Conservation (phyloP, 352 stramenopile genomes). For the Phytopythium delawarense region DNA sequence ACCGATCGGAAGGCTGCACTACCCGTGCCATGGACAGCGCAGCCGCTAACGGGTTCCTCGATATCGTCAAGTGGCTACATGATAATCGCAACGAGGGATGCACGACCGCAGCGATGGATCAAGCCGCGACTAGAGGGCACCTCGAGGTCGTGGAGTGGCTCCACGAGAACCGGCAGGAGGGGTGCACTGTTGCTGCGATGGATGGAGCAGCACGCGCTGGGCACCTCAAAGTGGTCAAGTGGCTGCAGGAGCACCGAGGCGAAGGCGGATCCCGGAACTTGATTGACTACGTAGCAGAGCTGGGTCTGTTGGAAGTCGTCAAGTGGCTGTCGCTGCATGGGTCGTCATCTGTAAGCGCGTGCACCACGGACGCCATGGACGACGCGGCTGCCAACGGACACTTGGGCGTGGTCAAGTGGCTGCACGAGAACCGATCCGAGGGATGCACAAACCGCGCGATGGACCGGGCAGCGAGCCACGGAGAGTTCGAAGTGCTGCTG, state of each 20-base stretch:
- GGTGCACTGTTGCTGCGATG: background rate
- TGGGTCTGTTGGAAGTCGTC: background rate
- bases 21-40: background rate
- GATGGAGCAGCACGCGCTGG: background rate
- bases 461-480: background rate
- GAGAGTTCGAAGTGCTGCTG: background rate
- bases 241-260: conserved; percentile 1
- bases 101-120: background rate
- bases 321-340: background rate
- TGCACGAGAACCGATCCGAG: background rate
- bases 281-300: background rate
- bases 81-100: too few relatives aligned
- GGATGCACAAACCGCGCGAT: background rate
- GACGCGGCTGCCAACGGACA: background rate
- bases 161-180: background rate
- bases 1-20: background rate
- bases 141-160: background rate
- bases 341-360: too few relatives aligned
- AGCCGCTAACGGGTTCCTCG: background rate
- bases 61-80: background rate
- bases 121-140: background rate
- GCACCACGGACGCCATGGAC: background rate
- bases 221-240: background rate
- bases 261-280: background rate
- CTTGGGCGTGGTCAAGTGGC: background rate